A percentile compares a stretch with the other conserved stretches of the same genome.
These are phyloP conservation scores for Annulohypoxylon bovei DNA, from an alignment of 495 filamentous ascomycete genomes.

Conservation along the genomic window DNA sequence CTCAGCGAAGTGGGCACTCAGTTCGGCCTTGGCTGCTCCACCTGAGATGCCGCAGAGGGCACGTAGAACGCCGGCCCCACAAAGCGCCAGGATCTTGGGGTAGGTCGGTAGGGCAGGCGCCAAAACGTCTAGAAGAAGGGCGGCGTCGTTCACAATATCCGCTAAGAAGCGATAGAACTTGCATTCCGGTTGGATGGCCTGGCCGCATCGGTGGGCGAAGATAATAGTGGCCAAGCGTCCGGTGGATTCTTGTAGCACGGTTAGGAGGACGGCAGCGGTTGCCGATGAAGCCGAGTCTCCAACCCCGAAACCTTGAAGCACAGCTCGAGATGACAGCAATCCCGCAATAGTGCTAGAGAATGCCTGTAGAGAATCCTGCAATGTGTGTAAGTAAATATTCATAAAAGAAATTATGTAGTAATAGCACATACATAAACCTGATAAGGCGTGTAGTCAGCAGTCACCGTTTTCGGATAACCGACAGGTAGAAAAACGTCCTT, in stretches of 20 bases:
- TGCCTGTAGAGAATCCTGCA: constrained; percentile 86
- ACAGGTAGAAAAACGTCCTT: constrained; percentile 88
- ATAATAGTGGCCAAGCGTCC: constrained; percentile 89
- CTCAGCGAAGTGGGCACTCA: constrained; percentile 91
- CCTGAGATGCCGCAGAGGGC: constrained; percentile 91
- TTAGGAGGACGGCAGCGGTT: constrained; percentile 85
- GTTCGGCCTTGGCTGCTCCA: constrained; percentile 85
- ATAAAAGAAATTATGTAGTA: neutral
- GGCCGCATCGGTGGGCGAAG: constrained; percentile 87
- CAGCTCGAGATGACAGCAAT: constrained; percentile 85
- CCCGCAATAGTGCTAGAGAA: constrained; percentile 95
- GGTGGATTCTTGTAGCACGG: constrained; percentile 84
- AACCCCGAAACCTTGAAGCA: constrained; percentile 92
- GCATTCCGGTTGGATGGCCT: constrained; percentile 91
- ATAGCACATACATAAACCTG: constrained; percentile 53
- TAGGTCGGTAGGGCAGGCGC: constrained; percentile 79
- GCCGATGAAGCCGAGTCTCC: constrained; percentile 87
- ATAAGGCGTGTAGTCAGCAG: constrained; percentile 84
- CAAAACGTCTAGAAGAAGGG: constrained; percentile 88
- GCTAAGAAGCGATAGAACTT: constrained; percentile 92
- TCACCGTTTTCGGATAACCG: constrained; percentile 92
- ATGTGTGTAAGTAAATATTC: neutral
- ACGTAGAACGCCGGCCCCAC: constrained; percentile 77
- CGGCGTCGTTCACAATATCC: constrained; percentile 91
- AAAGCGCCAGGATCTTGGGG: constrained; percentile 74